Evolutionary conservation across 2,329 filamentous ascomycete species (phyloP).

Genomic region (Xylaria sp.): DNA sequence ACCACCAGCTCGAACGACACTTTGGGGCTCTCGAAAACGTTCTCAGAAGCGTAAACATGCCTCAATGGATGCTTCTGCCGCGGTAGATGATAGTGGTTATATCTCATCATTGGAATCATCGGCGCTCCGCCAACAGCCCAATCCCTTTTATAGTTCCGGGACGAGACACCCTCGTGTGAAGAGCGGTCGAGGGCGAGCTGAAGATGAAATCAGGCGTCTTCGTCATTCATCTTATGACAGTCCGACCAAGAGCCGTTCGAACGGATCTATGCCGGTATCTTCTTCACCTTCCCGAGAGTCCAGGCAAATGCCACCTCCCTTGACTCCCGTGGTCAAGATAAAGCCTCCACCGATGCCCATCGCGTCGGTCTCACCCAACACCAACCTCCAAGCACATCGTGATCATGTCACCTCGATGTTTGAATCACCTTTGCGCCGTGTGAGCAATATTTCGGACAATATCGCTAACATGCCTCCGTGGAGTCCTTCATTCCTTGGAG

Average conservation of each 20-base stretch:
- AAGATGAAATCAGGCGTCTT: constrained; percentile 94
- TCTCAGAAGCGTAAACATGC: constrained; percentile 80
- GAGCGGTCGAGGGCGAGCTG: constrained; percentile 88
- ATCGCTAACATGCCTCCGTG: constrained; percentile 58
- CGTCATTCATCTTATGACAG: constrained; percentile 94
- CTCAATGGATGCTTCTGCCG: constrained; percentile 68
- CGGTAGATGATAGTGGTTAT: constrained; percentile 83
- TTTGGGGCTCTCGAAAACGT: constrained; percentile 73
- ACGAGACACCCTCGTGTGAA: constrained; percentile 83
- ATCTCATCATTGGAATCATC: constrained; percentile 97
- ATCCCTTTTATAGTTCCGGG: constrained; percentile 78
- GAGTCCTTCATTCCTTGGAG: constrained; percentile 70
- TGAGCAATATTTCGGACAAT: constrained; percentile 62
- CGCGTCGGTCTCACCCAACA: constrained; percentile 90
- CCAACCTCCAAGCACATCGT: constrained; percentile 88
- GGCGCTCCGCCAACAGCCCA: constrained; percentile 74
- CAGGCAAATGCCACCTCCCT: constrained; percentile 73
- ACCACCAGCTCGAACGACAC: constrained; percentile 72
- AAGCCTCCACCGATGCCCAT: constrained; percentile 68
- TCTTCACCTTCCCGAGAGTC: constrained; percentile 74
- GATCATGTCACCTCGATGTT: constrained; percentile 80
- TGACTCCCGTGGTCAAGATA: constrained; percentile 84
- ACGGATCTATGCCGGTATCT: constrained; percentile 64
- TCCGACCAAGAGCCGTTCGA: constrained; percentile 75
- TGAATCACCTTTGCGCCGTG: constrained; percentile 69